phyloP scores from a whole-genome alignment of 805 yeast species.

The Saturnispora halmiae region DNA sequence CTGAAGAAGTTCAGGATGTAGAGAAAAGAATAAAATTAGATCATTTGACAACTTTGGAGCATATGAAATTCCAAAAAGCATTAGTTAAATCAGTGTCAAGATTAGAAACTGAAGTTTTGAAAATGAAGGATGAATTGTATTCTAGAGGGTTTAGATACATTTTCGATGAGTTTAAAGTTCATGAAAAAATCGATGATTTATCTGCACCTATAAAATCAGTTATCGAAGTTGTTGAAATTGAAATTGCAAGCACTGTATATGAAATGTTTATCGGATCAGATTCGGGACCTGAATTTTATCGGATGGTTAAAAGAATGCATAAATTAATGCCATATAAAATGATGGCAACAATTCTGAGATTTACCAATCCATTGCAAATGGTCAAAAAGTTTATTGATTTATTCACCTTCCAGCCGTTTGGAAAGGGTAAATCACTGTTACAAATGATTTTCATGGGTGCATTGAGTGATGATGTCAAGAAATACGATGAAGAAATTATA shows the following conservation, averaged over 20 bases:
- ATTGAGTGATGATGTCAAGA: slow-evolving; percentile 64
- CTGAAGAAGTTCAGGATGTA: slow-evolving; percentile 46
- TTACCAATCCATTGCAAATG: slow-evolving; percentile 82
- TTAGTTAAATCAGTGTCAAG: slow-evolving; percentile 24
- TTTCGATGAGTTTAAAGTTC: slow-evolving; percentile 52
- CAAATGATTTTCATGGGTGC: slow-evolving; percentile 69
- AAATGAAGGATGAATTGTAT: slow-evolving; percentile 22
- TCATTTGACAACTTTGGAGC: slow-evolving; percentile 44
- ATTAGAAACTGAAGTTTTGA: slow-evolving; percentile 36
- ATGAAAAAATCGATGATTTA: slow-evolving; percentile 41
- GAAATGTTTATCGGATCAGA: slow-evolving; percentile 76
- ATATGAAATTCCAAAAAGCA: slow-evolving; percentile 62
- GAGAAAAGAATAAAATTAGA: slow-evolving; percentile 54
- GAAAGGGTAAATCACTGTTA: slow-evolving; percentile 42
- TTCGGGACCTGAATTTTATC: slow-evolving; percentile 64
- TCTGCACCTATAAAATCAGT: slow-evolving; percentile 62
- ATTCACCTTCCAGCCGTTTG: slow-evolving; percentile 51
- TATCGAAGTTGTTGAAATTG: slow-evolving; percentile 74
- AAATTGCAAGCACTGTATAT: slow-evolving; percentile 76
- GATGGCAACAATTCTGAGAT: slow-evolving; percentile 64
- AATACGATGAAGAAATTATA: slow-evolving; percentile 37
- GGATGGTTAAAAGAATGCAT: slow-evolving; percentile 65
- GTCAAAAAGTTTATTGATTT: slow-evolving; percentile 73
- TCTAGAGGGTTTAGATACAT: slow-evolving; percentile 47
- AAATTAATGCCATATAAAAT: slow-evolving; percentile 70